A percentile compares a stretch with the other conserved stretches of the same genome.
phyloP scores from a whole-genome alignment of 108 stramenopile genomes.

The Schizochytrium sp. region DNA sequence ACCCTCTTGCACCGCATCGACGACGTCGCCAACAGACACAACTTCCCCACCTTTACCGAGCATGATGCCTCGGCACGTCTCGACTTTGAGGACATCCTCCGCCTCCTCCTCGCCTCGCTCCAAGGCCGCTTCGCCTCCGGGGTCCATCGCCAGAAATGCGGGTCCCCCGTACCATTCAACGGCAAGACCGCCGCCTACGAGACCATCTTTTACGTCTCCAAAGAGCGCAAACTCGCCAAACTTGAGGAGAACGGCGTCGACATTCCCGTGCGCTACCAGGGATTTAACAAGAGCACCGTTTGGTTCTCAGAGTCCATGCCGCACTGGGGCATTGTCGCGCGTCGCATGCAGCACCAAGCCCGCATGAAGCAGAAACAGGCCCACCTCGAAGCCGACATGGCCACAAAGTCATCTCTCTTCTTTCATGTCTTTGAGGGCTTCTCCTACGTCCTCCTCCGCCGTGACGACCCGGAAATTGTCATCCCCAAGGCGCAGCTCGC shows the following conservation, averaged over 20 bases:
- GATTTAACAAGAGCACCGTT: background rate
- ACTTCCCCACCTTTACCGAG: background rate
- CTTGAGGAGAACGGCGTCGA: background rate
- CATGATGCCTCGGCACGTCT: background rate
- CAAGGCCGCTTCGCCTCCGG: background rate
- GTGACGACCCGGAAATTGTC: background rate
- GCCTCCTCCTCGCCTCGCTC: conserved; percentile 1
- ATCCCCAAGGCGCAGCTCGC: background rate
- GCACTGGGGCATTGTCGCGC: background rate
- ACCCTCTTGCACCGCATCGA: background rate
- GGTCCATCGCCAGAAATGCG: background rate
- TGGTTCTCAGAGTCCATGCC: background rate
- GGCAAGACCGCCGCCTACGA: background rate
- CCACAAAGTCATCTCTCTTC: background rate
- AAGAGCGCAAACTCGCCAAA: conserved; percentile 8
- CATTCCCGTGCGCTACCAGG: background rate
- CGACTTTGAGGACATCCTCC: background rate
- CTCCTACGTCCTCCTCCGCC: background rate
- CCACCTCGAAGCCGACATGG: background rate
- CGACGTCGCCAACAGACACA: background rate
- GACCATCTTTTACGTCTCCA: conserved; percentile 12
- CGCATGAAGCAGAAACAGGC: conserved; percentile 5
- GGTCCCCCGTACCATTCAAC: background rate
- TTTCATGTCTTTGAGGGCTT: conserved; percentile 15
- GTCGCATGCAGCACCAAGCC: conserved; percentile 8